phyloP scores from a whole-genome alignment of 768 basidiomycete genomes.

The Crepidotus variabilis region DNA sequence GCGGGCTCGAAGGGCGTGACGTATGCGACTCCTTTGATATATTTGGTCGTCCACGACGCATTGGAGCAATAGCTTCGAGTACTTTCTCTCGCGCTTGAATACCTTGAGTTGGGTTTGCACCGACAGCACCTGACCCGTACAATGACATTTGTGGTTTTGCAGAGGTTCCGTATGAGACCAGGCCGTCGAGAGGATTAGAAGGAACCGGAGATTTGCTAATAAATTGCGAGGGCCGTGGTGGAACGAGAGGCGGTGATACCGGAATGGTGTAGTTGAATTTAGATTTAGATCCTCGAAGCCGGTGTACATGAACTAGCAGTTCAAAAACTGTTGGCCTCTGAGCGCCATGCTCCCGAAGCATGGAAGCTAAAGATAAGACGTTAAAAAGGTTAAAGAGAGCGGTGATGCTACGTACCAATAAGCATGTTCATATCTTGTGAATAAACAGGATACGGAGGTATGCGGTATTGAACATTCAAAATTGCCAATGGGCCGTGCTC shows the following conservation, averaged over 20 bases:
- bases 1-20: constrained; percentile 31
- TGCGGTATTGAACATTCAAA: constrained; percentile 92
- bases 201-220: constrained; percentile 17
- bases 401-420: constrained; percentile 57
- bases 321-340: constrained; percentile 89
- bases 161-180: constrained; percentile 22
- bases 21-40: constrained; percentile 23
- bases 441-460: constrained; percentile 85
- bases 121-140: constrained; percentile 7
- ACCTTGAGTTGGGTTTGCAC: constrained; percentile 43
- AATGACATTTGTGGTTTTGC: constrained; percentile 13
- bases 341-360: constrained; percentile 88
- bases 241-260: constrained; percentile 41
- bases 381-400: constrained; percentile 4
- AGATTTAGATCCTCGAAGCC: constrained; percentile 83
- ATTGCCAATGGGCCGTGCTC: constrained; percentile 97
- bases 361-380: constrained; percentile 55
- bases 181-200: constrained; percentile 24
- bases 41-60: constrained; percentile 67
- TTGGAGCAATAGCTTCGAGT: constrained; percentile 74
- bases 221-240: constrained; percentile 20
- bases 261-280: constrained; percentile 66
- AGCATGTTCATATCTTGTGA: constrained; percentile 77
- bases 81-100: constrained; percentile 74
- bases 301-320: constrained; percentile 77